Conservation (phyloP, 495 filamentous ascomycete genomes). For the Penicillium bialowiezense region DNA sequence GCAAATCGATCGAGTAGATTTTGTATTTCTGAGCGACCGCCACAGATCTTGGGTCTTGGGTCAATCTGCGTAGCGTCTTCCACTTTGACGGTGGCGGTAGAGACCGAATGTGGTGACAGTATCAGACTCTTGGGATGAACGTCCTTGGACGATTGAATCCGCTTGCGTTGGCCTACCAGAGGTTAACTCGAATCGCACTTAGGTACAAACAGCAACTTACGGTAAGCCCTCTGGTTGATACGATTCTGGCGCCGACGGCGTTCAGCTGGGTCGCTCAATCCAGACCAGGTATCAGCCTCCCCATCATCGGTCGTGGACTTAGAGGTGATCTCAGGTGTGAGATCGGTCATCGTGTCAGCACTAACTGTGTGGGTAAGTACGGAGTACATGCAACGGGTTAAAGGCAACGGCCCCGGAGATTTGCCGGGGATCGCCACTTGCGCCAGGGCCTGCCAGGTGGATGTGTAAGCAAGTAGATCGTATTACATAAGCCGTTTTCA, state of each 20-base stretch:
- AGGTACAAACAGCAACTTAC: conserved; percentile 19
- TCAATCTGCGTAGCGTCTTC: not conserved
- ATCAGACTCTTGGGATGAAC: conserved; percentile 17
- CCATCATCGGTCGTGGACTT: not conserved
- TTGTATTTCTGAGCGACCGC: not conserved
- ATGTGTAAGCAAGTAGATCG: no score
- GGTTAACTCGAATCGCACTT: not conserved
- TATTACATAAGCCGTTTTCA: no score
- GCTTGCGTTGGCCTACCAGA: conserved; percentile 12
- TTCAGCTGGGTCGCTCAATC: conserved; percentile 35
- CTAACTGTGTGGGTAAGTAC: not conserved
- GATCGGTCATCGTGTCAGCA: not conserved
- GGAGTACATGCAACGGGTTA: no score
- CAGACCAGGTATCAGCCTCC: conserved; percentile 36
- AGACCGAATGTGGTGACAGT: not conserved
- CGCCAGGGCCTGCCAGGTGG: no score
- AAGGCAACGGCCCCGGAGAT: no score
- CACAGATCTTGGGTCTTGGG: not conserved
- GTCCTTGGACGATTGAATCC: conserved; percentile 9
- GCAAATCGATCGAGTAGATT: conserved; percentile 23
- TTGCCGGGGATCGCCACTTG: no score
- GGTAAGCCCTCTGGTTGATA: conserved; percentile 41
- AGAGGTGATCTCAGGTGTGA: not conserved
- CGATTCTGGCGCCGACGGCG: conserved; percentile 42
- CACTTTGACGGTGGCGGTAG: conserved; percentile 4